These are phyloP conservation scores for Fonsecaea multimorphosa DNA, from an alignment of 2,329 filamentous ascomycete species.

Conservation along the genomic window DNA sequence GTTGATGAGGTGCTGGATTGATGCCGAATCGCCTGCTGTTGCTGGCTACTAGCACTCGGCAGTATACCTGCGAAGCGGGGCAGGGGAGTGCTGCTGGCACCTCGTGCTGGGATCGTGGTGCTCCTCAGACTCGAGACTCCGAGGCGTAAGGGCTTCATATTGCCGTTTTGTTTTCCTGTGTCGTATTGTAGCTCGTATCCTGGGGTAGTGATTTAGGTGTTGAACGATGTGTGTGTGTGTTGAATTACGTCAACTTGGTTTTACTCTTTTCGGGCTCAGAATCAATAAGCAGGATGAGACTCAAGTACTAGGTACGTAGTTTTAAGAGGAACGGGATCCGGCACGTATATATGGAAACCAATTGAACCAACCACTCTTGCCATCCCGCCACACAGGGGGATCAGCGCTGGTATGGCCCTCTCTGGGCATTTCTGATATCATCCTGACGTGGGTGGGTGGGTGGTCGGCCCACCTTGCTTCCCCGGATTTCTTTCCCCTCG, in stretches of 20 bases:
- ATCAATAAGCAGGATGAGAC: not conserved
- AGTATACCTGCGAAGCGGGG: not conserved
- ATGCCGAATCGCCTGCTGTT: not conserved
- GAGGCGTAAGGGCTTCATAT: not conserved
- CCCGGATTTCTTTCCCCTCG: not conserved
- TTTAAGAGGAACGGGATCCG: no score
- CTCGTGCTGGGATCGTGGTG: not conserved
- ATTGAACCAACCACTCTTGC: not conserved
- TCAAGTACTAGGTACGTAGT: no score
- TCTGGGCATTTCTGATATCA: not conserved
- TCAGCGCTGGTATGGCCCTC: not conserved
- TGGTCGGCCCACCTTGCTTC: not conserved
- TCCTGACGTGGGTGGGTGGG: constrained; percentile 6
- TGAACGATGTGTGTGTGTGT: no score
- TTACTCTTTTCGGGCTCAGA: not conserved
- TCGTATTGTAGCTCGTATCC: no score
- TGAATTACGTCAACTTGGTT: not conserved
- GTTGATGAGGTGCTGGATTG: not conserved
- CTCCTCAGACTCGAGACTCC: not conserved
- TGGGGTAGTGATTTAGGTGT: not conserved
- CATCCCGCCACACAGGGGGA: no score
- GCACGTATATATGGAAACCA: constrained; percentile 4
- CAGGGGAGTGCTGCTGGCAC: not conserved
- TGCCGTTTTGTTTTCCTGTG: not conserved
- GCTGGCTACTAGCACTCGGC: not conserved